phyloP scores from a whole-genome alignment of 805 yeast genomes.

The Debaryomyces prosopidis region DNA sequence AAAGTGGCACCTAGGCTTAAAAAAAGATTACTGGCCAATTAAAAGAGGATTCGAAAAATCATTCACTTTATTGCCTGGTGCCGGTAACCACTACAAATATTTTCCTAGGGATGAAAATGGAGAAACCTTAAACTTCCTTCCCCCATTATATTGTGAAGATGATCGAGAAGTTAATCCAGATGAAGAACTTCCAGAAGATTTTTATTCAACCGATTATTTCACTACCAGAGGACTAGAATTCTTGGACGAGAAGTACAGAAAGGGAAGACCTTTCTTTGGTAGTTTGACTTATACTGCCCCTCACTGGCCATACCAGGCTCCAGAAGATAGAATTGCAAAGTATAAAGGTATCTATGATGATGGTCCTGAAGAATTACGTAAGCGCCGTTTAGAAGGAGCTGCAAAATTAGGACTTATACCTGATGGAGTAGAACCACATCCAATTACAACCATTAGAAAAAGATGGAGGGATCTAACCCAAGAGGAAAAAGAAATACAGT shows the following conservation, averaged over 20 bases:
- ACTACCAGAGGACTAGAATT: constrained; percentile 45
- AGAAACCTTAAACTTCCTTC: constrained; percentile 31
- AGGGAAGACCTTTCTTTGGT: constrained; percentile 55
- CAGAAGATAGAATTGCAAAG: constrained; percentile 45
- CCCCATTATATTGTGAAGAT: constrained; percentile 41
- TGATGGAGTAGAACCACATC: constrained; percentile 45
- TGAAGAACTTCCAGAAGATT: constrained; percentile 45
- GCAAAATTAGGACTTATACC: constrained; percentile 47
- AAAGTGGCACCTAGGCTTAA: constrained; percentile 61
- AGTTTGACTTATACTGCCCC: constrained; percentile 62
- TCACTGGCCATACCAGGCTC: constrained; percentile 69
- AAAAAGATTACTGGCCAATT: constrained; percentile 48
- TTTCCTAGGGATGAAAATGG: constrained; percentile 36
- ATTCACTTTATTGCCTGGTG: constrained; percentile 54
- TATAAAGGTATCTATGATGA: constrained; percentile 48
- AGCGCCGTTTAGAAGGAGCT: constrained; percentile 39
- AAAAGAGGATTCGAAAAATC: constrained; percentile 52
- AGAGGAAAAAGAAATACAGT: constrained; percentile 35
- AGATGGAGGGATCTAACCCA: constrained; percentile 45
- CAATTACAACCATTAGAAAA: constrained; percentile 41
- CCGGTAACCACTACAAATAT: constrained; percentile 56
- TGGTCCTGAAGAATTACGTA: constrained; percentile 49
- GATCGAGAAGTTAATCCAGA: constrained; percentile 37
- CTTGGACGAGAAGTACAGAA: constrained; percentile 27
- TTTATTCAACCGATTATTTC: constrained; percentile 45